These are phyloP conservation scores for Alternaria sp. DNA, from an alignment of 2,329 filamentous ascomycete species.

Conservation along the genomic window DNA sequence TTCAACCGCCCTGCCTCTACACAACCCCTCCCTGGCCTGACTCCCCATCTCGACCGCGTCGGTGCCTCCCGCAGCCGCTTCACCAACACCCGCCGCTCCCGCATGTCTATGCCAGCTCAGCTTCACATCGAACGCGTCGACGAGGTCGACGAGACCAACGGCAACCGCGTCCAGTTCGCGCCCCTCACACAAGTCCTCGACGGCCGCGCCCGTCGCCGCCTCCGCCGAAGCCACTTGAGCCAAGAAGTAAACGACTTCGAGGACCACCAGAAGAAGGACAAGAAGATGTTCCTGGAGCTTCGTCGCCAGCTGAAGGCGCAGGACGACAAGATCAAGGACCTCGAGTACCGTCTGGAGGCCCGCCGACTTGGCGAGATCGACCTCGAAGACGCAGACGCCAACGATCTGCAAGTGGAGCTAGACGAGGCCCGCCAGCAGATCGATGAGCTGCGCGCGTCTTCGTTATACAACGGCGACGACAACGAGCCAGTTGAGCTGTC, in stretches of 20 bases:
- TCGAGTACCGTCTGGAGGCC: constrained; percentile 47
- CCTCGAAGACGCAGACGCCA: constrained; percentile 43
- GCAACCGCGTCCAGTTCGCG: constrained; percentile 41
- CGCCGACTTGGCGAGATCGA: constrained; percentile 48
- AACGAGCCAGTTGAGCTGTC: constrained; percentile 29
- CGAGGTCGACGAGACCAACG: constrained; percentile 25
- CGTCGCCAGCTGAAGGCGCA: constrained; percentile 46
- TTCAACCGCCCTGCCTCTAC: constrained; percentile 27
- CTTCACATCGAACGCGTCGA: constrained; percentile 34
- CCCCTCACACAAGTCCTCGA: constrained; percentile 44
- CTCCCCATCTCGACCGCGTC: constrained; percentile 41
- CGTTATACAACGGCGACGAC: constrained; percentile 37
- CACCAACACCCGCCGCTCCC: constrained; percentile 34
- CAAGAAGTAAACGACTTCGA: constrained; percentile 50
- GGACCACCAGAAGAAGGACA: constrained; percentile 46
- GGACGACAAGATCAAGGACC: constrained; percentile 45
- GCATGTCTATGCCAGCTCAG: constrained; percentile 47
- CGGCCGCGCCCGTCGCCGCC: constrained; percentile 44
- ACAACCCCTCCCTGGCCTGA: constrained; percentile 38
- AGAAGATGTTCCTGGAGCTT: constrained; percentile 46
- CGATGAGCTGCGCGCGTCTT: constrained; percentile 41
- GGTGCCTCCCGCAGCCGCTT: constrained; percentile 34
- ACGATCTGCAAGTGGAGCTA: constrained; percentile 43
- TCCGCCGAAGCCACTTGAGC: constrained; percentile 50
- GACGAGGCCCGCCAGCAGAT: constrained; percentile 45